Percentiles rank a stretch among this genome's conserved stretches.
These are phyloP conservation scores for Alternaria triticimaculans DNA, from an alignment of 2,329 filamentous ascomycete genomes.

Conservation along the genomic window DNA sequence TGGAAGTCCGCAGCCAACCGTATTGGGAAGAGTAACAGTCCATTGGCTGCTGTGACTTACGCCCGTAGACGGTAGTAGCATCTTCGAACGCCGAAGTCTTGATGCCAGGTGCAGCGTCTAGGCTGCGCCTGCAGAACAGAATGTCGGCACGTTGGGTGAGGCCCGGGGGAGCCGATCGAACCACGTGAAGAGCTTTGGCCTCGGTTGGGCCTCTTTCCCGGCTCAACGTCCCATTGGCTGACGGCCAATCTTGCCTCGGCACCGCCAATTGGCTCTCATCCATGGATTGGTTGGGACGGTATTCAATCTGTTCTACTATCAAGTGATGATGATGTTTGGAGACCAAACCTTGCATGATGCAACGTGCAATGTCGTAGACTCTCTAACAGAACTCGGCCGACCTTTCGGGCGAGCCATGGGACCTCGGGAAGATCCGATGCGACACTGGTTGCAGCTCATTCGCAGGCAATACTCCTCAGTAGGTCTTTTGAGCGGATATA, in stretches of 20 bases:
- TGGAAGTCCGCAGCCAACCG: background rate
- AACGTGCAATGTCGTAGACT: background rate
- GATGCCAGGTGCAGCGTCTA: background rate
- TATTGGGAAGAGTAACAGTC: background rate
- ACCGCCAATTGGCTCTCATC: background rate
- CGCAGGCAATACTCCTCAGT: background rate
- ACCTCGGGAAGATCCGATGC: background rate
- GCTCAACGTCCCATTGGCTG: background rate
- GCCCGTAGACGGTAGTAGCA: background rate
- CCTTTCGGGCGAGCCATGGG: background rate
- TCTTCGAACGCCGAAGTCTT: background rate
- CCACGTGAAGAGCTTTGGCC: background rate
- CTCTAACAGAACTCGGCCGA: background rate
- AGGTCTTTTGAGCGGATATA: background rate
- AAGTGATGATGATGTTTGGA: background rate
- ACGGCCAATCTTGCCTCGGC: background rate
- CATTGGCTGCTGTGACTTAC: background rate
- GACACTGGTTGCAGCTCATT: background rate
- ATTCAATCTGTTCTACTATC: background rate
- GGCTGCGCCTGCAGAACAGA: background rate
- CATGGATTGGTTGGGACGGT: background rate
- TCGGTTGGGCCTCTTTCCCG: background rate
- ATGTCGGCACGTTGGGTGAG: background rate
- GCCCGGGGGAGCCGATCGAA: background rate
- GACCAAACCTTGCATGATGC: background rate